Conservation (phyloP, 805 yeast species). For the Candida nanaspora region DNA sequence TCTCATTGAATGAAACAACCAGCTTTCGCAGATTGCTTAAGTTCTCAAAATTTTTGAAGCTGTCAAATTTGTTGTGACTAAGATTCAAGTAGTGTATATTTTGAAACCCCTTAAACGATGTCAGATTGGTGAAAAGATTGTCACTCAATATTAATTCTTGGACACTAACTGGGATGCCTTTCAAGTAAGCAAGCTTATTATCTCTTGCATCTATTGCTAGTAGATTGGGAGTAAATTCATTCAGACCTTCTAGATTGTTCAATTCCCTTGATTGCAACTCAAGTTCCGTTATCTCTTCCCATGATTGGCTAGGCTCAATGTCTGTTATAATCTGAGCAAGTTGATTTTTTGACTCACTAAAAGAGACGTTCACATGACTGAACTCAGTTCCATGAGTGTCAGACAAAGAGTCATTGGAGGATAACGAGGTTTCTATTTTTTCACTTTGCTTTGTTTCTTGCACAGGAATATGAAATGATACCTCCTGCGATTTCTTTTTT, state of each 20-base stretch:
- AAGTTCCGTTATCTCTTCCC: conserved; percentile 36
- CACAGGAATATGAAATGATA: conserved; percentile 14
- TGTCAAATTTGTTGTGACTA: conserved; percentile 29
- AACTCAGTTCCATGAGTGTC: too few relatives aligned
- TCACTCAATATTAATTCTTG: conserved; percentile 31
- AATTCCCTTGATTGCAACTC: conserved; percentile 27
- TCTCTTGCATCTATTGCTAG: conserved; percentile 30
- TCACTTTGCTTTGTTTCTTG: neutral
- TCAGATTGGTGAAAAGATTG: conserved; percentile 33
- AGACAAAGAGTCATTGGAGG: too few relatives aligned
- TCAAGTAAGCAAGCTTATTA: conserved; percentile 35
- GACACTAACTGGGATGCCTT: conserved; percentile 36
- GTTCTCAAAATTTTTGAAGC: conserved; percentile 27
- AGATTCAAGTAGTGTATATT: conserved; percentile 38
- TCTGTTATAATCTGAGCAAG: conserved; percentile 41
- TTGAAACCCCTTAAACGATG: conserved; percentile 31
- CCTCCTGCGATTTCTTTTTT: conserved; percentile 9
- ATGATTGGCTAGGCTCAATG: conserved; percentile 30
- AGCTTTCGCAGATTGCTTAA: conserved; percentile 38
- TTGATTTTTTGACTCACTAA: conserved; percentile 36
- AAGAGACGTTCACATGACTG: conserved; percentile 43
- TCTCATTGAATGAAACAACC: conserved; percentile 28
- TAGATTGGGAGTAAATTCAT: conserved; percentile 37
- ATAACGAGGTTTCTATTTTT: neutral
- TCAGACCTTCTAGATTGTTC: conserved; percentile 35